Base-by-base conservation (phyloP, 805 yeast genomes). In the Sugiyamaella boreocaroliniensis region DNA sequence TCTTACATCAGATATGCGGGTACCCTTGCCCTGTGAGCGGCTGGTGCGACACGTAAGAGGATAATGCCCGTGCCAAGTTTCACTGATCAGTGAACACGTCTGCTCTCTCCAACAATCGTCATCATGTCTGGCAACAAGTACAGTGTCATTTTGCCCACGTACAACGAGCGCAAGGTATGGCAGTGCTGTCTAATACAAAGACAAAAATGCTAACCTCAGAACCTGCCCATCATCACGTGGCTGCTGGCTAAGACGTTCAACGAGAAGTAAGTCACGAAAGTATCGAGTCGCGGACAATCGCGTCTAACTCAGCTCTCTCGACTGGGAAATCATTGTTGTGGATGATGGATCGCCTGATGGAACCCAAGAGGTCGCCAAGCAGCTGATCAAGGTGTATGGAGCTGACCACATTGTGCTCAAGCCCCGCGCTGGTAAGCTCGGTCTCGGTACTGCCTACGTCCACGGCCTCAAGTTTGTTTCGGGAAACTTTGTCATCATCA, bases 271-370 rank as follows among this genome's bases (percentile, higher is more conserved):
- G 65, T 48, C 11, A 5, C 16, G 26, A 22, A 22, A 22, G 6
- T 22, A 5, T 19, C 40, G 16, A 20, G 14, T 34, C 16, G 15
- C n/a, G 40, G 52, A 42, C 18, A 29, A 37, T 16, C 16, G 10
- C 37, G 16, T 37, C 43, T 18, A 32, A 18, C 46, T 3, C 14
- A 65, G 76, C 65, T 73, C 77, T 34, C 67, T 85, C 52, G 75
- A 81, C 66, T 85, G 92, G 92, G 92, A 85, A 67, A 79, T 85
- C 18, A 71, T 85, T 53, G 83, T 85, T 64, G 90, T 85, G 47
- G 92, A 85, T 63, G 92, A 85, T 64, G 80, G 77, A 57, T 84
- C 90, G 10, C 92, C 92, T 44, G 92, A 85, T 66, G 92, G 92
- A 8, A 85, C 92, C 18, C 90, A 84, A 65, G 84, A 79, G 14